Conservation (phyloP, 257 asterid species). For the Gynochthodes officinalis region DNA sequence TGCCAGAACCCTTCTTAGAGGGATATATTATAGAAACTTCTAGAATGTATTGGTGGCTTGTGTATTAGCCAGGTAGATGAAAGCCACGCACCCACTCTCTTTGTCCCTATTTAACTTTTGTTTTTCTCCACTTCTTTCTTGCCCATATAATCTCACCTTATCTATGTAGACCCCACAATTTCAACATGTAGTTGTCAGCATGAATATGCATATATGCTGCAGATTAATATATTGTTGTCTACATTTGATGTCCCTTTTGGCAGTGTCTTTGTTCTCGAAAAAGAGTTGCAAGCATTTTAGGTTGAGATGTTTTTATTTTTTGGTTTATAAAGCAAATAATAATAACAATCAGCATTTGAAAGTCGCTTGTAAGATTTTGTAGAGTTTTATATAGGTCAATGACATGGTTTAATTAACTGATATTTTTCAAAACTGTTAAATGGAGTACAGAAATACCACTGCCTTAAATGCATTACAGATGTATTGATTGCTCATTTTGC, state of each 20-base stretch:
- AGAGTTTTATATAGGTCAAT: background rate
- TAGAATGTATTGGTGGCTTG: background rate
- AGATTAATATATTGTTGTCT: background rate
- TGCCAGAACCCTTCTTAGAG: background rate
- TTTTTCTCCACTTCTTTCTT: background rate
- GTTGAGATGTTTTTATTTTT: background rate
- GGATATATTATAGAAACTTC: background rate
- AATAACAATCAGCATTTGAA: background rate
- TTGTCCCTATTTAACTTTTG: no score
- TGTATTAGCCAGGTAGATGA: background rate
- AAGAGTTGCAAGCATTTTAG: background rate
- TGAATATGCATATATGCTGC: background rate
- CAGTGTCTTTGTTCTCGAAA: background rate
- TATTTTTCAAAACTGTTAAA: background rate
- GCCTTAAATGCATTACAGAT: background rate
- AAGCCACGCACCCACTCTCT: background rate
- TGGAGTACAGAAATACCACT: background rate
- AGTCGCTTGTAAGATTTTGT: background rate
- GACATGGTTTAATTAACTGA: background rate
- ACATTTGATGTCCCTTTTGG: background rate
- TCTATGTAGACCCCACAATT: background rate
- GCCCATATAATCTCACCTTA: background rate
- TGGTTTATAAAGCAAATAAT: background rate
- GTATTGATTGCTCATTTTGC: background rate
- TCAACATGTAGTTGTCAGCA: background rate